Evolutionary conservation across 1,284 basidiomycete species (phyloP), one percentile per base, ranked within the genome.

Genomic region (Ustilago loliicola): DNA sequence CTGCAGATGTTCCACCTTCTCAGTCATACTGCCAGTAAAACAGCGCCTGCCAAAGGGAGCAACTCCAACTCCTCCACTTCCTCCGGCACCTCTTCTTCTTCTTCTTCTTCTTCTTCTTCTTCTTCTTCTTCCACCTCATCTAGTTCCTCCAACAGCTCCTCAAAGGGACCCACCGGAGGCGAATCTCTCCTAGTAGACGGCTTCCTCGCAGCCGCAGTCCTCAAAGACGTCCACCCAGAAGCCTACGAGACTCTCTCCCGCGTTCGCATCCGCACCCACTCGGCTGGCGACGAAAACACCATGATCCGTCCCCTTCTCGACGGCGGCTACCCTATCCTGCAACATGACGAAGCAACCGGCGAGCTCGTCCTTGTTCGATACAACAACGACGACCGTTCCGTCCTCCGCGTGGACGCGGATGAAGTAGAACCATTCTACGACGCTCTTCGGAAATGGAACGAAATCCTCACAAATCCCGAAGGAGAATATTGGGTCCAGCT

Each of bases 1-100:
- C 88, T 99, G 27, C 96, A 99, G 85, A 89, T 98, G 62, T 98
- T 99, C 88, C 96, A 99, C 86, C 90, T 98, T 34, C 91, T 98
- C 40, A 93, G 92, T 0, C 82, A 85, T 36, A 74, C 72, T 0
- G 66, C 75, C 1, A 64, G 63, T 47, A 74, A 74, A 27, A 51
- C 55, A 3, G 56, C 42, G 21, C 11, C 21, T 21, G 42, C 42
- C 17, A 45, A 45, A 21, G 42, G 42, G 6, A 45, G 42, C 42
- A 45, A 7, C n/a, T 45, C 21, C 42, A 21, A n/a, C 42, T 45
- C 42, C 3, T 45, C 42, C 5, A 10, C 34, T 36, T 36, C 5
- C 34, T 36, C 53, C n/a, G 21, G 36, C 54, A 36, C n/a, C 30
- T 38, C 68, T 6, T 21, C 54, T 1, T 40, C 48, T 6, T 50